These are phyloP conservation scores for Drechslerella stenobrocha DNA, from an alignment of 2,329 filamentous ascomycete genomes.

Conservation along the genomic window DNA sequence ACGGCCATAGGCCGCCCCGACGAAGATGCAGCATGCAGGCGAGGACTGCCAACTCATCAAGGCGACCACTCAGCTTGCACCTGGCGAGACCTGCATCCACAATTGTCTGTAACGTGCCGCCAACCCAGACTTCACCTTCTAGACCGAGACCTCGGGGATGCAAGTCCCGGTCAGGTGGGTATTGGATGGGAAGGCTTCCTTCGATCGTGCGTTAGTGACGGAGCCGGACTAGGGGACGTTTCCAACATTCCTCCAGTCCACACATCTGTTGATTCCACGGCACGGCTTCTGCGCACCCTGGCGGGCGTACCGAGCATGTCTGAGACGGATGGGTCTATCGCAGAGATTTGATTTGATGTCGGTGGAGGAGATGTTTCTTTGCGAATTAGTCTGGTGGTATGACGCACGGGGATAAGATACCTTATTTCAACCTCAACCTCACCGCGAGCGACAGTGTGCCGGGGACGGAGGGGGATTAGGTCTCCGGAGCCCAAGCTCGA, in stretches of 20 bases:
- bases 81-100: constrained; percentile 27
- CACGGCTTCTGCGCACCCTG: neutral
- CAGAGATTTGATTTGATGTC: constrained; percentile 37
- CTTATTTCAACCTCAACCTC: constrained; percentile 49
- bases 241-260: neutral
- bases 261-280: neutral
- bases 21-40: constrained; percentile 1
- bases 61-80: constrained; percentile 47
- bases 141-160: neutral
- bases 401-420: constrained; percentile 39
- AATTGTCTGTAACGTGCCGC: constrained; percentile 1
- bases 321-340: constrained; percentile 10
- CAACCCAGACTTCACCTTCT: constrained; percentile 3
- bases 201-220: too few species aligned
- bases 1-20: constrained; percentile 33
- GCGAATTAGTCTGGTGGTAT: constrained; percentile 13
- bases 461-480: neutral
- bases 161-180: constrained; percentile 35
- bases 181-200: constrained; percentile 30
- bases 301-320: constrained; percentile 12
- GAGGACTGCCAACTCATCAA: constrained; percentile 47
- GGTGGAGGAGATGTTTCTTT: constrained; percentile 9
- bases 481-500: too few species aligned
- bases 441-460: neutral
- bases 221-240: too few species aligned